Evolutionary conservation across 139 green algal species (phyloP).

Genomic region (Chlorella sorokiniana): DNA sequence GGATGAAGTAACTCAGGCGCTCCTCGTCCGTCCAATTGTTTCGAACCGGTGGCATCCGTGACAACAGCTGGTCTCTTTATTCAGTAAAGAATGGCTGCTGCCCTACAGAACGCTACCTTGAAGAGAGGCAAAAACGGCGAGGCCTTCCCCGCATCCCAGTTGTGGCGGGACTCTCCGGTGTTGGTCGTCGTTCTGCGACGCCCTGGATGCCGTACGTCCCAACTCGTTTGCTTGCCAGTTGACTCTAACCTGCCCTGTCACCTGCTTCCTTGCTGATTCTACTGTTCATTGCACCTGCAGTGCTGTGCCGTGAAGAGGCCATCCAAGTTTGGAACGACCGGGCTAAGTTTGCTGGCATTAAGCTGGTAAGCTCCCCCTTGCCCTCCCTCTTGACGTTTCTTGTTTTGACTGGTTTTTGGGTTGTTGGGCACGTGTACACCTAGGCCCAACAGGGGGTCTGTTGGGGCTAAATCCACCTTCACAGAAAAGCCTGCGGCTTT

Average conservation of each 20-base stretch:
- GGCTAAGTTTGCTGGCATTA: conserved; percentile 33
- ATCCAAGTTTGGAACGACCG: conserved; percentile 33
- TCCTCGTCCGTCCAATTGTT: too few species aligned
- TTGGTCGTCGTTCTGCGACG: conserved; percentile 36
- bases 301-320: conserved; percentile 50
- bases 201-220: conserved; percentile 43
- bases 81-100: background rate
- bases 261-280: too few species aligned
- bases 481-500: too few species aligned
- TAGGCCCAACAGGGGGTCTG: too few species aligned
- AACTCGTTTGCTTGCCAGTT: background rate
- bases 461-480: too few species aligned
- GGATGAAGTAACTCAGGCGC: too few species aligned
- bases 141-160: background rate
- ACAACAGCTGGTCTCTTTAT: too few species aligned
- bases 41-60: too few species aligned
- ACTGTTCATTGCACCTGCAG: conserved; percentile 27
- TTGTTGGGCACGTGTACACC: too few species aligned
- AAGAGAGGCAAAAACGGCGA: background rate
- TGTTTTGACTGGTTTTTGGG: background rate
- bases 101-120: background rate
- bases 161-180: conserved; percentile 26
- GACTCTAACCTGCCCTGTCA: too few species aligned
- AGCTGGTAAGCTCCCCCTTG: conserved; percentile 16
- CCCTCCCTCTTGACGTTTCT: background rate